phyloP scores from a whole-genome alignment of 176 grass and related monocot genomes.

The Rhynchospora breviuscula region DNA sequence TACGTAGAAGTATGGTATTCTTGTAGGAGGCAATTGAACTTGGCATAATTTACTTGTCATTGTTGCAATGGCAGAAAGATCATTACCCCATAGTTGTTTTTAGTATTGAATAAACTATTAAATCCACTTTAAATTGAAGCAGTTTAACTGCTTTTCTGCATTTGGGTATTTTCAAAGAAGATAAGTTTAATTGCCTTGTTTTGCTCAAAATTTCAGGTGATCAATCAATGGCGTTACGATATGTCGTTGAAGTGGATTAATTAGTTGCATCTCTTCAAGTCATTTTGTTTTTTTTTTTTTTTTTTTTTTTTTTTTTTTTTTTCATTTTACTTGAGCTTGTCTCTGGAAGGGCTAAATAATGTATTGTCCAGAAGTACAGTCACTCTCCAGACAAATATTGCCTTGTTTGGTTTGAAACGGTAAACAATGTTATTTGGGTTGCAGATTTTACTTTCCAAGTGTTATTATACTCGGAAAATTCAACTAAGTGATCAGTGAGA shows the following conservation, averaged over 20 bases:
- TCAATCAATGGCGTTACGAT: neutral
- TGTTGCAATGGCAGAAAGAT: neutral
- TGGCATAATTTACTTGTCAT: neutral
- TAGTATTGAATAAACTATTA: neutral
- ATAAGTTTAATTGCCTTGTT: neutral
- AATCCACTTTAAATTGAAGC: neutral
- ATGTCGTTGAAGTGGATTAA: neutral
- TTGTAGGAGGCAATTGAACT: neutral
- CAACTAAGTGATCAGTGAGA: neutral
- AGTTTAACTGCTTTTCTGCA: neutral
- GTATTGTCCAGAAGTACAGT: slow-evolving; percentile 11
- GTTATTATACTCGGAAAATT: neutral
- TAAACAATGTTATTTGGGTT: neutral
- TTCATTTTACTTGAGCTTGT: neutral
- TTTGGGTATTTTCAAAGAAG: neutral
- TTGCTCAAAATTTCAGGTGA: neutral
- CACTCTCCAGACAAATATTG: neutral
- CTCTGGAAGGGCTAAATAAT: slow-evolving; percentile 7
- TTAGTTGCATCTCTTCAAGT: neutral
- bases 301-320: neutral
- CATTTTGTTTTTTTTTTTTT: neutral
- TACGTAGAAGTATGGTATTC: neutral
- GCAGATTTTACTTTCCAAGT: neutral
- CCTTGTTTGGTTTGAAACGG: neutral
- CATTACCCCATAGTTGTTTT: neutral